Evolutionary conservation across 2,329 filamentous ascomycete species (phyloP), one percentile per base, ranked within the genome.

Genomic region (Colletotrichum sojae): DNA sequence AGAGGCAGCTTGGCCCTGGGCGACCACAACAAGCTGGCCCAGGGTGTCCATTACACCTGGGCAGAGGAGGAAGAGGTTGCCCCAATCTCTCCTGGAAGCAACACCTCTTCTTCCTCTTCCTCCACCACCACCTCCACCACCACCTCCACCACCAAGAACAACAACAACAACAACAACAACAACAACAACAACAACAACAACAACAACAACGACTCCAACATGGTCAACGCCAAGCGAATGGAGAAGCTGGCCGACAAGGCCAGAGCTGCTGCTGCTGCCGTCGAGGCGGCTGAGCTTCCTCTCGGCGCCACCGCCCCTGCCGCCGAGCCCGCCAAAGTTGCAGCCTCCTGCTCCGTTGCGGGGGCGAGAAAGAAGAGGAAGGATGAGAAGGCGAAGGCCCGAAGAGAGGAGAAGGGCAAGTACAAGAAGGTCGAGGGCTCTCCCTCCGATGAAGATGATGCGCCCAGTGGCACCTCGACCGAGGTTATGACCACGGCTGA

Each of bases 161-260:
- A 15, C 40, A 43, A 13, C 12, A 40, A 13, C 46, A n/a, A 60
- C 15, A 52, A 51, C 15, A 5, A 3, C 63, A 31, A 16, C 46
- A 15, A 4, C 53, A 58, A 36, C 18, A 53, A 53, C 46, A 36
- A 18, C 27, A 22, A 22, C 18, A 48, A 18, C 20, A 12, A 49
- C 31, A 20, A 20, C 1, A 18, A n/a, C 31, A 10, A 15, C 27
- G 5, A 10, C 48, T 6, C 46, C 25, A 40, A 68, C 4, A 69
- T 69, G 66, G 54, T 9, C 6, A 54, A 20, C 5, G 4, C 49
- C 45, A 55, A 62, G 51, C 18, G 43, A 15, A 9, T 43, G 16
- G 20, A 55, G 8, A 55, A 18, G 40, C 54, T 55, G 61, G 61
- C 66, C 2, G 51, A 22, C 5, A 53, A 56, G 43, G 54, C 57